A percentile compares a stretch with the other conserved stretches of the same genome.
Conservation (phyloP, 176 grass and related monocot genomes). For the Puya raimondii region DNA sequence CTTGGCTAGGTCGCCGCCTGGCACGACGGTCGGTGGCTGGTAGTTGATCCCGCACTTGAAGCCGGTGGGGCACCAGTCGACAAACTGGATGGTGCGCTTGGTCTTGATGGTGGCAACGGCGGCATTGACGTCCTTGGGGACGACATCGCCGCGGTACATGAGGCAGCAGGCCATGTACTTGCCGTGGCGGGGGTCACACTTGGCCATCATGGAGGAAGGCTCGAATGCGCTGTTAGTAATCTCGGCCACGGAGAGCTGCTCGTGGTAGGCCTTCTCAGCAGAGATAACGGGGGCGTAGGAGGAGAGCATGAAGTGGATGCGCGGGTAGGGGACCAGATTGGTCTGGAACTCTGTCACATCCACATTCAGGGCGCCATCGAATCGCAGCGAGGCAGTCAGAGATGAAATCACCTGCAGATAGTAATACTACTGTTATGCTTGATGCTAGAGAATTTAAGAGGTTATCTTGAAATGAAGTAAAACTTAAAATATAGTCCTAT, state of each 20-base stretch:
- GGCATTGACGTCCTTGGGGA: constrained; percentile 78
- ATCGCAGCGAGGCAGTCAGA: constrained; percentile 65
- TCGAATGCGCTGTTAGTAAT: constrained; percentile 85
- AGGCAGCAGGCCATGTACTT: constrained; percentile 92
- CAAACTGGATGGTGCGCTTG: constrained; percentile 81
- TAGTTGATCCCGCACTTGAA: constrained; percentile 93
- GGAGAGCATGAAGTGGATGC: constrained; percentile 85
- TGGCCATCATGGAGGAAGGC: constrained; percentile 80
- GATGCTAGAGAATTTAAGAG: neutral
- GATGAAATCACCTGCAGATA: constrained; percentile 62
- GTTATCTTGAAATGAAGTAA: neutral
- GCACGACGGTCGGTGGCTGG: constrained; percentile 66
- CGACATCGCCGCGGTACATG: constrained; percentile 85
- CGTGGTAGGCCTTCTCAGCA: constrained; percentile 56
- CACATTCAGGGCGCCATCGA: constrained; percentile 77
- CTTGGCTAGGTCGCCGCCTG: constrained; percentile 69
- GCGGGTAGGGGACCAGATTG: constrained; percentile 75
- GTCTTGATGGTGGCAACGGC: constrained; percentile 80
- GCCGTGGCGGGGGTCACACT: constrained; percentile 59
- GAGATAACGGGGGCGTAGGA: constrained; percentile 80
- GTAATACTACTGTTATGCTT: neutral
- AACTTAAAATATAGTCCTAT: too few species aligned
- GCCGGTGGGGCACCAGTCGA: constrained; percentile 79
- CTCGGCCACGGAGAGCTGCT: constrained; percentile 74
- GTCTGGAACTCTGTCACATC: constrained; percentile 85